Evolutionary conservation across 108 stramenopile genomes (phyloP).

Genomic region (Cyclotella distinguenda): DNA sequence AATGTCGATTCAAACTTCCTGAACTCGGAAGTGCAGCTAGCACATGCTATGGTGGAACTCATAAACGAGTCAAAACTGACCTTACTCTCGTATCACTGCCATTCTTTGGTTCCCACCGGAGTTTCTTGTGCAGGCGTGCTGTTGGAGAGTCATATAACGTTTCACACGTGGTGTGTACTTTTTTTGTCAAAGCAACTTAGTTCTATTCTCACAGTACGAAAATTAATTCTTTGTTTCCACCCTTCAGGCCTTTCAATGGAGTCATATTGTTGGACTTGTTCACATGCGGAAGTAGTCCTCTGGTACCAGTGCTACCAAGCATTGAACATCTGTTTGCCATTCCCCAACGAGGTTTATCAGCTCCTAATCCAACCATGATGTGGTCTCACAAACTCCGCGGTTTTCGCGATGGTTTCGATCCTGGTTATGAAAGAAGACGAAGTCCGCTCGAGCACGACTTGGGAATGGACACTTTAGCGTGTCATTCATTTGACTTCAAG

Average conservation of each 20-base stretch:
- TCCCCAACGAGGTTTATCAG: conserved; percentile 4
- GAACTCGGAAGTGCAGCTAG: conserved; percentile 63
- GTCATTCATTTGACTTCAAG: conserved; percentile 11
- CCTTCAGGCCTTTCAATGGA: conserved; percentile 81
- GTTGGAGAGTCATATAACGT: conserved; percentile 44
- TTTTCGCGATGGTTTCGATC: conserved; percentile 35
- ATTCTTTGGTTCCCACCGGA: conserved; percentile 60
- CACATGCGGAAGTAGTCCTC: conserved; percentile 54
- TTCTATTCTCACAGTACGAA: background rate
- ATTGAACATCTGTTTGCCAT: conserved; percentile 58
- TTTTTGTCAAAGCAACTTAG: background rate
- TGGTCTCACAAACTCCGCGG: conserved; percentile 73
- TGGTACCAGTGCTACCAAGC: conserved; percentile 60
- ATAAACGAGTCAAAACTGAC: conserved; percentile 55
- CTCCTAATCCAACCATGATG: conserved; percentile 27
- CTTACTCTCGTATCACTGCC: conserved; percentile 79
- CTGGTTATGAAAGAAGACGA: background rate
- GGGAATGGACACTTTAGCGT: conserved; percentile 6
- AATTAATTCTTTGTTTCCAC: conserved; percentile 41
- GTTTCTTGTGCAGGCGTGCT: conserved; percentile 74
- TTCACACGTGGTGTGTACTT: conserved; percentile 5
- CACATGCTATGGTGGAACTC: conserved; percentile 64
- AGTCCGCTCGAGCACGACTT: conserved; percentile 28
- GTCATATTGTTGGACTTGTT: conserved; percentile 75
- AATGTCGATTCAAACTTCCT: conserved; percentile 65